Evolutionary conservation across 192 early-diverging fungal species (phyloP), one percentile per base, ranked within the genome.

Genomic region (Umbelopsis vinacea): DNA sequence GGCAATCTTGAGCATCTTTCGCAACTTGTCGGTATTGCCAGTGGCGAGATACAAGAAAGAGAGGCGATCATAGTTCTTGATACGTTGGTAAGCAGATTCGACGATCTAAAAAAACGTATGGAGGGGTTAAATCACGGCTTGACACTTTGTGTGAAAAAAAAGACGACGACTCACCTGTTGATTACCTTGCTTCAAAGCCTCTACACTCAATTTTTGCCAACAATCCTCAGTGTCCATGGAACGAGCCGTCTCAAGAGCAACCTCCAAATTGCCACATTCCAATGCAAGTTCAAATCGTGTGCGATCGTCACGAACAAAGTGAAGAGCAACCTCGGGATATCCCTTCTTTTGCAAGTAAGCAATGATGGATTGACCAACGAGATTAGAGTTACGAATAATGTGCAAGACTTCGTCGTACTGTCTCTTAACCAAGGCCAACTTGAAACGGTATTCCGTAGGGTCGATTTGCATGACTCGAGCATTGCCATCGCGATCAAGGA

Each of bases 281-380:
- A 99, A 74, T 17, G 96, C 98, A 45, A 98, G 86, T 74, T 98
- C 98, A 77, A 98, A 98, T 3, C 98, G 90, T 15, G 98, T 96
- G 66, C 94, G 93, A 70, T 90, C 91, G 74, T 99, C 98, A 75
- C 96, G 92, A 67, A 99, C 96, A 91, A 99, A 99, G 79, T 98
- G 96, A 48, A 99, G 86, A 7, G 98, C 98, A 82, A 99, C 89
- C 83, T 99, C 98, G 0, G 98, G 95, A 78, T 98, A 98, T 0
- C 98, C 98, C 82, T 99, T 98, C 89, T 98, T 98, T 79, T 99
- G 96, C 71, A 99, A 80, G 80, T 99, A 99, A 1, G 96, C 95
- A 82, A 99, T 99, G 80, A 99, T 99, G 22, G 95, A 93, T 78
- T 99, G 98, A 6, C 98, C 98, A 9, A 98, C 94, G 52, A 99